A percentile compares a stretch with the other conserved stretches of the same genome.
These are phyloP conservation scores for Clavispora phyllophila DNA, from an alignment of 805 yeast species.

Conservation along the genomic window DNA sequence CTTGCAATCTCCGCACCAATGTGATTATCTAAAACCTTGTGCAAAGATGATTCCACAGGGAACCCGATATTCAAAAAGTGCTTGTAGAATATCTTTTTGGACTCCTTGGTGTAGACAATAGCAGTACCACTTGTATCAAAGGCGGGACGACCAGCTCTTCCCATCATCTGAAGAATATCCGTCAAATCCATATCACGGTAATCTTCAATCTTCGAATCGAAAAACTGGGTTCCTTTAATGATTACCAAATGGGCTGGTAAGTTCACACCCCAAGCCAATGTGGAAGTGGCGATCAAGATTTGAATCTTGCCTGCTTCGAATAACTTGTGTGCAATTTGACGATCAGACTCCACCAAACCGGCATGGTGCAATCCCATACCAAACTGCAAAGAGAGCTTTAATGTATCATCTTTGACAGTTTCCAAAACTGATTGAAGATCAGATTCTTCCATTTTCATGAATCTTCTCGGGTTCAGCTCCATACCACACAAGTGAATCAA, in stretches of 20 bases:
- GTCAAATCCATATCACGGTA: slow-evolving; percentile 75
- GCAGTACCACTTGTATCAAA: slow-evolving; percentile 68
- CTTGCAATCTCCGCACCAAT: slow-evolving; percentile 76
- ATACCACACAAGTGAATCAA: slow-evolving; percentile 73
- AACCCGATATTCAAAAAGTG: slow-evolving; percentile 75
- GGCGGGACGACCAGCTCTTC: slow-evolving; percentile 80
- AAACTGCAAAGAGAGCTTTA: slow-evolving; percentile 59
- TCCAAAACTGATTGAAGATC: slow-evolving; percentile 50
- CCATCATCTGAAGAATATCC: slow-evolving; percentile 81
- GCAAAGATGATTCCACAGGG: slow-evolving; percentile 77
- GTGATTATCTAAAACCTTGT: slow-evolving; percentile 72
- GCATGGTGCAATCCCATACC: slow-evolving; percentile 84
- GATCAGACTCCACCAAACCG: slow-evolving; percentile 69
- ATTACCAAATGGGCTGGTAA: slow-evolving; percentile 44
- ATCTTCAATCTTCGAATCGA: slow-evolving; percentile 40
- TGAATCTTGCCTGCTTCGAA: slow-evolving; percentile 71
- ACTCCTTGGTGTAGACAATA: slow-evolving; percentile 69
- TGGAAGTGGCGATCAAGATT: slow-evolving; percentile 69
- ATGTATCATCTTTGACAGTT: slow-evolving; percentile 76
- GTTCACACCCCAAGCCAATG: slow-evolving; percentile 84
- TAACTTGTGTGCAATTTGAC: slow-evolving; percentile 63
- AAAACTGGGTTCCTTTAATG: slow-evolving; percentile 69
- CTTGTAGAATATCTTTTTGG: slow-evolving; percentile 70
- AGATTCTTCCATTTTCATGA: slow-evolving; percentile 57
- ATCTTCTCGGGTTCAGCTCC: slow-evolving; percentile 72